These are phyloP conservation scores for Exophiala lecanii-corni DNA, from an alignment of 2,329 filamentous ascomycete species.

Conservation along the genomic window DNA sequence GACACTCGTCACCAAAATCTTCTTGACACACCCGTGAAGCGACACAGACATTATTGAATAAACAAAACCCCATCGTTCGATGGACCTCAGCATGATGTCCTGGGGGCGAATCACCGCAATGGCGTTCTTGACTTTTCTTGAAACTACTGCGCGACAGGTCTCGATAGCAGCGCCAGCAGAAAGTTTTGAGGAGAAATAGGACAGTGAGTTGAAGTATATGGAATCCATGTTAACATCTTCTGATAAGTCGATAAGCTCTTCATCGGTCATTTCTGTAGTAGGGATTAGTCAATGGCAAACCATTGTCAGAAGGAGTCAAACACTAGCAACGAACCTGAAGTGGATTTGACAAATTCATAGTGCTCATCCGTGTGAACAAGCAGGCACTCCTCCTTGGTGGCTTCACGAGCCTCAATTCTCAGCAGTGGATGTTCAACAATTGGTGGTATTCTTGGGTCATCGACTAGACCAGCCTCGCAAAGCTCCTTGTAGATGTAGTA, in stretches of 20 bases:
- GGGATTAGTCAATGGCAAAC: slow-evolving; percentile 4
- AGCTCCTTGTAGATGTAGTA: slow-evolving; percentile 90
- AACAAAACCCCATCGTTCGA: slow-evolving; percentile 85
- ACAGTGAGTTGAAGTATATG: slow-evolving; percentile 77
- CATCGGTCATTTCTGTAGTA: slow-evolving; percentile 43
- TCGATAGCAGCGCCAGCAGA: slow-evolving; percentile 93
- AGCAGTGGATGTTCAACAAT: slow-evolving; percentile 52
- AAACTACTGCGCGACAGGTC: slow-evolving; percentile 85
- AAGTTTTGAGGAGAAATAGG: slow-evolving; percentile 73
- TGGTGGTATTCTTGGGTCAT: slow-evolving; percentile 45
- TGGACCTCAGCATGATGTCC: slow-evolving; percentile 91
- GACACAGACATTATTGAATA: slow-evolving; percentile 97
- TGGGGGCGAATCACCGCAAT: slow-evolving; percentile 90
- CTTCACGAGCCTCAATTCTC: slow-evolving; percentile 72
- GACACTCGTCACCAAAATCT: slow-evolving; percentile 72
- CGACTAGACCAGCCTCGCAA: slow-evolving; percentile 74
- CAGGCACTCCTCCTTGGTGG: slow-evolving; percentile 73
- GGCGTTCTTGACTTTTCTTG: slow-evolving; percentile 80
- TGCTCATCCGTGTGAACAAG: slow-evolving; percentile 74
- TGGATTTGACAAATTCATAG: slow-evolving; percentile 68
- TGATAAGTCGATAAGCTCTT: slow-evolving; percentile 61
- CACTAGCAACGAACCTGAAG: slow-evolving; percentile 34
- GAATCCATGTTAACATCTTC: slow-evolving; percentile 65
- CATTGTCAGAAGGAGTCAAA: too few relatives aligned
- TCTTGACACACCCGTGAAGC: slow-evolving; percentile 82